Evolutionary conservation across 768 basidiomycete genomes (phyloP).

Genomic region (Suillus luteus): DNA sequence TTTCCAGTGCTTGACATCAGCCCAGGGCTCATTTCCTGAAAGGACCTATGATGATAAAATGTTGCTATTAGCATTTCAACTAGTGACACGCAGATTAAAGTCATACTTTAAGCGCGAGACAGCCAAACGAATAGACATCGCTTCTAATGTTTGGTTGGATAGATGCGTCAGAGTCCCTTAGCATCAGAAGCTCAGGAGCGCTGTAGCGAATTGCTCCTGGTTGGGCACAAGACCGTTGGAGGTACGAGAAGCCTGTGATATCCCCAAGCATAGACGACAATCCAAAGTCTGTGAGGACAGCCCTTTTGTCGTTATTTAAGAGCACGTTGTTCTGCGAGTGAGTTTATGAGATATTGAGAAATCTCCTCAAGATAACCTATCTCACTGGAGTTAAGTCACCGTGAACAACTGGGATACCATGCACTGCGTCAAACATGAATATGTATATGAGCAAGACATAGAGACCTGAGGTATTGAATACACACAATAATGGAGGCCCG

Average conservation of each 20-base stretch:
- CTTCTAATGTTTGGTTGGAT: neutral
- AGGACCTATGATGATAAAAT: neutral
- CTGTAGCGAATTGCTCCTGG: constrained; percentile 46
- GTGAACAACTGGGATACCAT: constrained; percentile 1
- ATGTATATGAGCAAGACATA: neutral
- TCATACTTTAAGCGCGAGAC: constrained; percentile 26
- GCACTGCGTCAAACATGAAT: neutral
- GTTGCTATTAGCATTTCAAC: neutral
- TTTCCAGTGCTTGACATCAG: neutral
- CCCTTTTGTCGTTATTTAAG: constrained; percentile 41
- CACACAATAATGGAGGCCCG: constrained; percentile 1
- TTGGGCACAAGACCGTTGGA: constrained; percentile 27
- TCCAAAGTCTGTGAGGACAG: constrained; percentile 46
- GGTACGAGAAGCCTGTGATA: constrained; percentile 32
- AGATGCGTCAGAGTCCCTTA: constrained; percentile 18
- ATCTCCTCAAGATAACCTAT: neutral
- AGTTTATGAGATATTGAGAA: neutral
- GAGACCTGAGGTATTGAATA: neutral
- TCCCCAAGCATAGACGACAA: constrained; percentile 39
- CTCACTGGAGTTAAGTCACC: constrained; percentile 3
- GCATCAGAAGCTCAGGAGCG: constrained; percentile 36
- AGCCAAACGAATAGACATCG: constrained; percentile 21
- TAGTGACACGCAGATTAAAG: neutral
- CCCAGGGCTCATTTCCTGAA: constrained; percentile 7
- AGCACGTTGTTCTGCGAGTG: constrained; percentile 40